These are phyloP conservation scores for Cryptococcus hybrid DNA, from an alignment of 1,284 basidiomycete genomes.

Conservation along the genomic window DNA sequence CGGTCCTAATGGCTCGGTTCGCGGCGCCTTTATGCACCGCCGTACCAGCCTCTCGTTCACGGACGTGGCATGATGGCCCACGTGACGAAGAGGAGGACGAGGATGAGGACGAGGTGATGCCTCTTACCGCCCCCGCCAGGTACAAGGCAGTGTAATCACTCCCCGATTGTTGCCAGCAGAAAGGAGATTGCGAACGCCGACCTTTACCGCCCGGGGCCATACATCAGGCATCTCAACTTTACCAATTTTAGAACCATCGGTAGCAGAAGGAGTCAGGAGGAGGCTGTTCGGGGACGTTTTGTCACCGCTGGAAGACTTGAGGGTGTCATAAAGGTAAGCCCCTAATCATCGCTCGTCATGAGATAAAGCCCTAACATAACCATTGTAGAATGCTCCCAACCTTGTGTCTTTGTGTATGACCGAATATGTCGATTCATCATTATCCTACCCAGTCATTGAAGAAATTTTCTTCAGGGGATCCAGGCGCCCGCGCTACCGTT, in stretches of 20 bases:
- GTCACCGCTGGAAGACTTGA: constrained; percentile 86
- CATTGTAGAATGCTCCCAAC: constrained; percentile 73
- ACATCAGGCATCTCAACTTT: constrained; percentile 20
- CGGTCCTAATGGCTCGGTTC: not conserved
- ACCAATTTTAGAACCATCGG: constrained; percentile 61
- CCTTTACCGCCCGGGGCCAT: constrained; percentile 25
- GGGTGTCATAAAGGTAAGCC: constrained; percentile 70
- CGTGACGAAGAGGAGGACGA: constrained; percentile 13
- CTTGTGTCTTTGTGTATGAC: constrained; percentile 82
- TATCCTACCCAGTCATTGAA: constrained; percentile 74
- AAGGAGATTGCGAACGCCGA: not conserved
- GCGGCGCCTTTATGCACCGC: not conserved
- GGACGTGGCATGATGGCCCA: not conserved
- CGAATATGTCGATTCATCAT: constrained; percentile 91
- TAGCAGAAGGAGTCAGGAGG: constrained; percentile 85
- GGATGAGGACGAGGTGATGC: constrained; percentile 21
- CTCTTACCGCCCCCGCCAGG: constrained; percentile 2
- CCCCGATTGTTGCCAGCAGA: not conserved
- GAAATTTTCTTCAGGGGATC: constrained; percentile 80
- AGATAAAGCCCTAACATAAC: not conserved
- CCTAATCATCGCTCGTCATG: constrained; percentile 44
- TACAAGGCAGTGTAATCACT: constrained; percentile 4
- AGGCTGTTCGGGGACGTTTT: constrained; percentile 66
- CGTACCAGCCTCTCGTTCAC: not conserved
- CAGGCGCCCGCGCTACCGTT: constrained; percentile 25